These are phyloP conservation scores for Trichoderma brevicompactum DNA, from an alignment of 2,329 filamentous ascomycete species.

Conservation along the genomic window DNA sequence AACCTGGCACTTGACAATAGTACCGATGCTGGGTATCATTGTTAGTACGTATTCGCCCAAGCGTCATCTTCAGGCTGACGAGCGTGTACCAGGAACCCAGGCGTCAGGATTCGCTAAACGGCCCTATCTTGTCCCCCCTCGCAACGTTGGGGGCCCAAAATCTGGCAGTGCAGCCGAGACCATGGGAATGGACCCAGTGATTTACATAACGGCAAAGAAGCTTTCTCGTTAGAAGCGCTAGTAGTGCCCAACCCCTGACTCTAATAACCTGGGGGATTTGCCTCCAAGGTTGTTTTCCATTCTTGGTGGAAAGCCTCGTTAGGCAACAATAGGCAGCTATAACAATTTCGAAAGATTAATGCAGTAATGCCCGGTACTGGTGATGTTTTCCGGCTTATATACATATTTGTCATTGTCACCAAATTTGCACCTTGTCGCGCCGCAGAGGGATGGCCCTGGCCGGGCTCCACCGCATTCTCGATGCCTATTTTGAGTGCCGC, in stretches of 20 bases:
- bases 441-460: neutral
- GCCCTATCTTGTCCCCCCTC: neutral
- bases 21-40: neutral
- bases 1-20: neutral
- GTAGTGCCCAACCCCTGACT: neutral
- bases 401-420: neutral
- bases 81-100: constrained; percentile 5
- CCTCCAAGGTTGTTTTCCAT: neutral
- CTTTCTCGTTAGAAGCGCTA: neutral
- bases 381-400: neutral
- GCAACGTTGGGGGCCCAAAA: neutral
- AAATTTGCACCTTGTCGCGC: neutral
- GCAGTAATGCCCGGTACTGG: neutral
- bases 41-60: constrained; percentile 1
- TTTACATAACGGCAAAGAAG: constrained; percentile 11
- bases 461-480: neutral
- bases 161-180: constrained; percentile 6
- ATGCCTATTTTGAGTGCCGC: neutral
- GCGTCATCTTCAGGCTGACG: neutral
- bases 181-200: constrained; percentile 14
- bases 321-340: neutral
- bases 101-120: constrained; percentile 14
- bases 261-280: neutral
- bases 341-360: neutral
- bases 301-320: neutral